These are phyloP conservation scores for Phlegmacium glaucopus DNA, from an alignment of 768 basidiomycete species.

Conservation along the genomic window DNA sequence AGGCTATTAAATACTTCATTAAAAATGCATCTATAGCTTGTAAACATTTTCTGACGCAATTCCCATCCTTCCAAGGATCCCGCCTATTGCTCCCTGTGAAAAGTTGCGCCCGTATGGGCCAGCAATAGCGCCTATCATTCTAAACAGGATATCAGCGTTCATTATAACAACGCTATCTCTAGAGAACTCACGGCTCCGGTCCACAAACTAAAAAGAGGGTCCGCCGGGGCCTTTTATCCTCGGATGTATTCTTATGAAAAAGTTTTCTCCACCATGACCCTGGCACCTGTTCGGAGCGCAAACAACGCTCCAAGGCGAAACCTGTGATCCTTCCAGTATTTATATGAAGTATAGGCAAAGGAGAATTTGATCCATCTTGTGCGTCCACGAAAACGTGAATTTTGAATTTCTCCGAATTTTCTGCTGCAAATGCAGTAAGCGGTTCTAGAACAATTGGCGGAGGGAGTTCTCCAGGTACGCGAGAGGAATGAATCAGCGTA, in stretches of 20 bases:
- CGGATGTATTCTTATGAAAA: slow-evolving; percentile 18
- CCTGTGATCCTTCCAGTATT: slow-evolving; percentile 55
- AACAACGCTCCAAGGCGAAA: slow-evolving; percentile 39
- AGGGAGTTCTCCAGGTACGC: slow-evolving; percentile 59
- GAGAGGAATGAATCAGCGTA: slow-evolving; percentile 73
- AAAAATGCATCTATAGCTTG: slow-evolving; percentile 45
- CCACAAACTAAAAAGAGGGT: slow-evolving; percentile 78
- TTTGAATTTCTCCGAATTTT: slow-evolving; percentile 53
- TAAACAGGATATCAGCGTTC: slow-evolving; percentile 23
- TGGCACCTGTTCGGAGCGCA: slow-evolving; percentile 25
- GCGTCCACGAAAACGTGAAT: slow-evolving; percentile 65
- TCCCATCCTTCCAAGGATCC: slow-evolving; percentile 63
- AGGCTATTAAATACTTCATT: background rate
- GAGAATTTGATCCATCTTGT: slow-evolving; percentile 22
- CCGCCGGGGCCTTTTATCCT: slow-evolving; percentile 26
- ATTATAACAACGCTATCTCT: background rate
- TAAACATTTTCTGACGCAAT: slow-evolving; percentile 60
- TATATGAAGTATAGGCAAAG: slow-evolving; percentile 22
- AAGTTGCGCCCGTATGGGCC: slow-evolving; percentile 75
- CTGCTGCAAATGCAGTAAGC: slow-evolving; percentile 42
- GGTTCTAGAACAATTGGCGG: slow-evolving; percentile 58
- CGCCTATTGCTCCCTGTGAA: slow-evolving; percentile 71
- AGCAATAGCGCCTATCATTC: slow-evolving; percentile 74
- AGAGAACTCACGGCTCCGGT: slow-evolving; percentile 65
- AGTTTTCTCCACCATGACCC: slow-evolving; percentile 35